These are phyloP conservation scores for Forsythia viridissima DNA, from an alignment of 257 asterid genomes.

Conservation along the genomic window DNA sequence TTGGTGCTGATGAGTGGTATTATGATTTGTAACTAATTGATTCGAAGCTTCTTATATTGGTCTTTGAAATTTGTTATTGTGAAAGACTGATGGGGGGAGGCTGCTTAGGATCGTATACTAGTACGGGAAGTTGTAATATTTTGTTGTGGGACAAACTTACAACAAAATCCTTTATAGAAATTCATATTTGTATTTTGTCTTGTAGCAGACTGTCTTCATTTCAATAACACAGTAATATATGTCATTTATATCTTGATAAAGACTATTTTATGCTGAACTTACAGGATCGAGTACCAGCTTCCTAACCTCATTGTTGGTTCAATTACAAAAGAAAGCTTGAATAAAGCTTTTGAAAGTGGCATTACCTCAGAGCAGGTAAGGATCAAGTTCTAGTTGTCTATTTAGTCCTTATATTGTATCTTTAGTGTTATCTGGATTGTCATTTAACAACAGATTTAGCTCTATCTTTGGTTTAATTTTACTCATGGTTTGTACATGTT, in stretches of 20 bases:
- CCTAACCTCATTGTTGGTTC: conserved; percentile 97
- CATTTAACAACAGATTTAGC: not conserved
- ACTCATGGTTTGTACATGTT: not conserved
- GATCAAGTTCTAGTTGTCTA: conserved; percentile 2
- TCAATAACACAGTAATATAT: not conserved
- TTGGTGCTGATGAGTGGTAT: not conserved
- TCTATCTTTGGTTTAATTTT: not conserved
- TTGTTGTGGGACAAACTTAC: not conserved
- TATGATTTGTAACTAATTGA: not conserved
- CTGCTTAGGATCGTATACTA: not conserved
- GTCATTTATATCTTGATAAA: not conserved
- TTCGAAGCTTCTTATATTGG: not conserved
- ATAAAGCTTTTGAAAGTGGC: conserved; percentile 86
- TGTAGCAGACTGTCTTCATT: not conserved
- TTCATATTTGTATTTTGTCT: not conserved
- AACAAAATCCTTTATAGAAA: not conserved
- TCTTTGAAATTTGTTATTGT: not conserved
- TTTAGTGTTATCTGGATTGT: not conserved
- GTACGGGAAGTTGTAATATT: not conserved
- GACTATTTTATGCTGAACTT: conserved; percentile 30
- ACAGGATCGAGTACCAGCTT: conserved; percentile 94
- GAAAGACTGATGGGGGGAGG: not conserved
- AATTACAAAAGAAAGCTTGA: conserved; percentile 89
- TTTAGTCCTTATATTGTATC: not conserved
- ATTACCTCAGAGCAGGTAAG: conserved; percentile 88